Evolutionary conservation across 805 yeast genomes (phyloP), one percentile per base, ranked within the genome.

Genomic region (Kluyveromyces starmeri): DNA sequence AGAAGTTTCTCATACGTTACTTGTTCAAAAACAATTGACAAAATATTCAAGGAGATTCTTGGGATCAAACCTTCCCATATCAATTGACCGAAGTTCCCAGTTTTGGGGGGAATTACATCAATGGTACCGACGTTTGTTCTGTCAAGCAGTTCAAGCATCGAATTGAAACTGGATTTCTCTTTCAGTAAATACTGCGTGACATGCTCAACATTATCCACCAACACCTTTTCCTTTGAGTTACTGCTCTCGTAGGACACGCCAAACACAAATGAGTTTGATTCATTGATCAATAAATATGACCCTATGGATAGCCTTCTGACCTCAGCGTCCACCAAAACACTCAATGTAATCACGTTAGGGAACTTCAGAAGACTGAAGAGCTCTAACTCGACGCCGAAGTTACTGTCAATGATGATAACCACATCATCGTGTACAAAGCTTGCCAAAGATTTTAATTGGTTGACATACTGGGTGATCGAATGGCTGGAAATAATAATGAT

Each of bases 381-480:
- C 32, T 56, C 61, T 22, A 56, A 34, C 35, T 54, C 53, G 13
- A 53, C 53, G 19, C 54, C 60, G 32, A 51, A 57, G 35, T 51
- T 55, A 5, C 56, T 43, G 35, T 51, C 48, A 16, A 55, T 39
- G 4, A 57, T 25, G 5, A 57, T 39, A 0, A 48, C 26, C 1
- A 59, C 53, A 10, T 44, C 32, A 18, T 43, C 31, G 29, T 38
- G 43, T 4, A 46, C 41, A 32, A 41, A 48, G 8, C 34, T 32
- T 8, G 47, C 21, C 7, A 57, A 31, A 14, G 40, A 30, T 15
- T 34, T 14, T 32, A 53, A 50, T 32, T 42, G 40, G 13, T 41
- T 43, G 16, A 41, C 37, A 7, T 52, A 45, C 8, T 47, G 37
- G 11, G 50, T 43, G 7, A 52, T 41, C 7, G 62, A 57, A 12